Conservation (phyloP, 441 rosid genomes). For the Eugenia klotzschiana region DNA sequence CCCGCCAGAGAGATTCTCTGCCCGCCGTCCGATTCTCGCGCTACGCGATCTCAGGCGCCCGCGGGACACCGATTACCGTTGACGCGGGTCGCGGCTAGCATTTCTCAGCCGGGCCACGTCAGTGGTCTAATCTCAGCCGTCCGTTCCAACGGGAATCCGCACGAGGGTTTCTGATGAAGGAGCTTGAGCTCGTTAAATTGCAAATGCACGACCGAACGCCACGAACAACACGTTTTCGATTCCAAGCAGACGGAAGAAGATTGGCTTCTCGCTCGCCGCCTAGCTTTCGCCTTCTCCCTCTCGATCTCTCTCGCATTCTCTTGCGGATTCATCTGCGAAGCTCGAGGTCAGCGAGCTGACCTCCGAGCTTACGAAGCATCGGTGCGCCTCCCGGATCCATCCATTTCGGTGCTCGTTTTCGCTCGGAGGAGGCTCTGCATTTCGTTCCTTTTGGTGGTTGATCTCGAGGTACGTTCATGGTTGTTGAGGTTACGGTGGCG, state of each 20-base stretch:
- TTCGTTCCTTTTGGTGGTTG: not conserved
- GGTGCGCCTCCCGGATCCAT: not conserved
- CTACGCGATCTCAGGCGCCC: not conserved
- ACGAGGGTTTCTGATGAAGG: not conserved
- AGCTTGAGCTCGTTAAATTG: not conserved
- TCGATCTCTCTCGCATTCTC: not conserved
- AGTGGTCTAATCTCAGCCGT: not conserved
- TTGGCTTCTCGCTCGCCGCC: not conserved
- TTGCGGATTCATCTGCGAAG: not conserved
- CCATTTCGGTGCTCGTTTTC: not conserved
- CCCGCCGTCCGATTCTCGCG: not conserved
- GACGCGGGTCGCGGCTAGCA: not conserved
- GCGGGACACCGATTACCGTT: not conserved
- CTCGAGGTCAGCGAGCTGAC: not conserved
- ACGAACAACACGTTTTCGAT: not conserved
- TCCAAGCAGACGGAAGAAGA: not conserved
- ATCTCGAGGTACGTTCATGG: not conserved
- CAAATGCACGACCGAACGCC: not conserved
- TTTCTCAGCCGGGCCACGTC: not conserved
- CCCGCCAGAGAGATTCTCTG: not conserved
- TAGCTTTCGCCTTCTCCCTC: not conserved
- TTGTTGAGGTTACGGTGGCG: not conserved
- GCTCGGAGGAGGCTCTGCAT: not conserved
- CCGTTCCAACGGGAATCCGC: not conserved
- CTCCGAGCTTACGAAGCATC: not conserved